These are phyloP conservation scores for Phoma sp. DNA, from an alignment of 2,329 filamentous ascomycete genomes.

Conservation along the genomic window DNA sequence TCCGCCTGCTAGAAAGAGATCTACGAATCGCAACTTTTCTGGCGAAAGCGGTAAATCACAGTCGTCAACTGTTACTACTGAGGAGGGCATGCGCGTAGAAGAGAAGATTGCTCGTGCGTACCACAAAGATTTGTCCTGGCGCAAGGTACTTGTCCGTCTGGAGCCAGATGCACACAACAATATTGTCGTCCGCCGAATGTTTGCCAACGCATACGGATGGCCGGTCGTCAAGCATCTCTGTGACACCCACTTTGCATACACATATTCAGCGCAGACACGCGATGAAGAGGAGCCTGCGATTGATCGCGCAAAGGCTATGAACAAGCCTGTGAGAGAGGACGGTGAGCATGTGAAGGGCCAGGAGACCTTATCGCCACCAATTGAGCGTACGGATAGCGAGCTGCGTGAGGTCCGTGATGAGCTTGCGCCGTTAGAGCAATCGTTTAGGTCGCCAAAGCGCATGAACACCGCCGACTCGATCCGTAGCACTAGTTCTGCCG, in stretches of 20 bases:
- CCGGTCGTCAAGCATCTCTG: conserved; percentile 94
- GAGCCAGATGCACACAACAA: conserved; percentile 99
- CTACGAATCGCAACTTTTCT: conserved; percentile 46
- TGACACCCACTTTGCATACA: conserved; percentile 90
- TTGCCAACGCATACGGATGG: conserved; percentile 97
- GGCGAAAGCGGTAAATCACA: conserved; percentile 40
- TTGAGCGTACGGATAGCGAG: conserved; percentile 55
- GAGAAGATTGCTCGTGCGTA: conserved; percentile 98
- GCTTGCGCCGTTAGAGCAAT: conserved; percentile 42
- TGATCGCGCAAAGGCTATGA: conserved; percentile 71
- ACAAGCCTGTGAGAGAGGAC: conserved; percentile 63
- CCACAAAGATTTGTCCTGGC: conserved; percentile 89
- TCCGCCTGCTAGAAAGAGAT: conserved; percentile 62
- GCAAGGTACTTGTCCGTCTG: conserved; percentile 92
- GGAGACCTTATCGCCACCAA: conserved; percentile 43
- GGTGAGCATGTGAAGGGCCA: conserved; percentile 68
- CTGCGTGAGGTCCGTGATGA: conserved; percentile 54
- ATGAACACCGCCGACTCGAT: conserved; percentile 35
- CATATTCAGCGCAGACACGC: conserved; percentile 66
- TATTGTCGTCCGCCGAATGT: conserved; percentile 94
- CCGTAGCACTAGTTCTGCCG: conserved; percentile 49
- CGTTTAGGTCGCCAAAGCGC: conserved; percentile 28
- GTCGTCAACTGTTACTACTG: conserved; percentile 35
- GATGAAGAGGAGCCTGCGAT: conserved; percentile 70
- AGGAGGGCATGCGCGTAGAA: conserved; percentile 82